Base-by-base conservation (phyloP, 148 eudicot genomes). In the Silene latifolia region DNA sequence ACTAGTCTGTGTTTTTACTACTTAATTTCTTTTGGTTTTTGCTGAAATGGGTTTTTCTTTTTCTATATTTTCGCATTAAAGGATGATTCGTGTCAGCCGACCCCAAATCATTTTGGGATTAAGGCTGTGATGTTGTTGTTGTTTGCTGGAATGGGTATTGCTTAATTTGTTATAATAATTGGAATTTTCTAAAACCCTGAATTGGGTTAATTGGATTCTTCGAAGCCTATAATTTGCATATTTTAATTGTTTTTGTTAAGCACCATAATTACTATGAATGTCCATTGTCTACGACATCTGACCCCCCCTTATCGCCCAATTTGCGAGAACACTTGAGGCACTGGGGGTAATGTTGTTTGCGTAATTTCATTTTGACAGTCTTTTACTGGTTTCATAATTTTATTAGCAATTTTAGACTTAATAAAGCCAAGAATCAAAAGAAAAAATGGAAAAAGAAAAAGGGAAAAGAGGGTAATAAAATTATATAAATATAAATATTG, bases 41-140 rank as follows among this genome's bases (percentile, higher is more conserved):
- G 57, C 58, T 76, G 61, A 72, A 57, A 11, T 58, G 63, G 72
- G 71, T 25, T 75, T 75, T 73, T 27, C 5, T 48, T 48, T 48
- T 8, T 48, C 35, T 32, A 4, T 32, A 4, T 32, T 32, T 32
- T 32, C 35, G 3, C 35, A 4, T 32, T 27, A 27, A 27, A 27
- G 29, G 29, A 27, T 27, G 29, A 27, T 27, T 27, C 29, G 29
- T 27, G 29, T 27, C 29, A 27, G 29, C 3, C 29, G 1, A 27
- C 29, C 29, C 29, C 29, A 27, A 27, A 3, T 27, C 29, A 27
- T 27, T 27, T 27, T 27, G 29, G 29, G 29, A 27, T 27, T 27
- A 27, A 27, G 29, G 29, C 3, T 27, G 3, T 3, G 29, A 27
- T 27, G 35, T 32, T 32, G 35, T 67, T 19, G 15, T 62, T 44